Evolutionary conservation across 345 rosid genomes (phyloP).

Genomic region (Diplotaxis tenuifolia): DNA sequence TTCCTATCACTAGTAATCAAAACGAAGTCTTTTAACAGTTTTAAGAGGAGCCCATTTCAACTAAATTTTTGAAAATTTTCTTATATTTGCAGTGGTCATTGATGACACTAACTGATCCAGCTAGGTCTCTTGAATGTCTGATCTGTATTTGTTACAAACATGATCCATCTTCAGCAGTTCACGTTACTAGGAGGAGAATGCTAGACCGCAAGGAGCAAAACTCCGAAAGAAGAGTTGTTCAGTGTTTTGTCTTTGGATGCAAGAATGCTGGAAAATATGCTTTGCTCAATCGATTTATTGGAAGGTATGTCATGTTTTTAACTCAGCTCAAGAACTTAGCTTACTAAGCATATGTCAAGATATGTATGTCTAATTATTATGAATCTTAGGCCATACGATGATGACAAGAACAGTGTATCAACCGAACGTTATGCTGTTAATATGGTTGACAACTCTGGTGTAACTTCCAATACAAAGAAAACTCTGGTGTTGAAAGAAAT

Average conservation of each 20-base stretch:
- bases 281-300: conserved; percentile 63
- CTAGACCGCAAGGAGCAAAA: conserved; percentile 69
- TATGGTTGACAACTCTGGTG: conserved; percentile 51
- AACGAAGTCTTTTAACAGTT: neutral
- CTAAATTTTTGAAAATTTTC: neutral
- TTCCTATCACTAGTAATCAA: conserved; percentile 74
- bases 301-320: conserved; percentile 51
- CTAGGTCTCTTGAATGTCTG: conserved; percentile 61
- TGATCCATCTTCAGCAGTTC: conserved; percentile 49
- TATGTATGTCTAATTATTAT: neutral
- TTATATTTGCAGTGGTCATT: conserved; percentile 72
- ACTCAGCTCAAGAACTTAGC: neutral
- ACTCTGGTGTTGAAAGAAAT: conserved; percentile 60
- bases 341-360: neutral
- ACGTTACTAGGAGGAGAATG: conserved; percentile 59
- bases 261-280: conserved; percentile 74
- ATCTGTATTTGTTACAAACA: conserved; percentile 50
- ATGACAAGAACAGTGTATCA: conserved; percentile 38
- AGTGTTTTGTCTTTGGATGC: conserved; percentile 87
- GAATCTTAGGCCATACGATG: conserved; percentile 51
- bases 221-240: conserved; percentile 70
- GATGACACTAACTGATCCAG: conserved; percentile 83
- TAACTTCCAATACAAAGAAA: conserved; percentile 45
- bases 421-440: conserved; percentile 64
- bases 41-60: neutral